Conservation (phyloP, 257 asterid species). For the Solanum piurae region DNA sequence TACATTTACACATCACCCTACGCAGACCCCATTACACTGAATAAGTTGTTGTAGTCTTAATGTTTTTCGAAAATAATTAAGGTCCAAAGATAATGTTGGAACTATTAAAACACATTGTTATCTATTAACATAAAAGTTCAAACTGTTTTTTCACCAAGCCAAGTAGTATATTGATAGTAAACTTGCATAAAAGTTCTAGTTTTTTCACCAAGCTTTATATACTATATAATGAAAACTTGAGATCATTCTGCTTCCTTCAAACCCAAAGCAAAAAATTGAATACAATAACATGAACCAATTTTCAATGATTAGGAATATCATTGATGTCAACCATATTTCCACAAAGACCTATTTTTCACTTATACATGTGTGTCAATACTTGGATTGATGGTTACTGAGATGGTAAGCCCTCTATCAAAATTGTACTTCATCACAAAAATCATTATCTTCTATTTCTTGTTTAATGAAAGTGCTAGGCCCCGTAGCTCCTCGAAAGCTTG, state of each 20-base stretch:
- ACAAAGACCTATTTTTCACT: not conserved
- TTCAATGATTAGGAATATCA: not conserved
- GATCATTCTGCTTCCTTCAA: not conserved
- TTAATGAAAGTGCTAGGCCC: slow-evolving; percentile 61
- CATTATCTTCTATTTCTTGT: slow-evolving; percentile 29
- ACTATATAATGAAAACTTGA: not conserved
- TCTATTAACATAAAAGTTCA: not conserved
- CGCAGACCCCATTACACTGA: not conserved
- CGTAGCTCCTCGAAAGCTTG: slow-evolving; percentile 90
- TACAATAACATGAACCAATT: not conserved
- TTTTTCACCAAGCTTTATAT: not conserved
- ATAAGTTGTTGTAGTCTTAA: not conserved
- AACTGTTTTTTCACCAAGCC: not conserved
- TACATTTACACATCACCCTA: not conserved
- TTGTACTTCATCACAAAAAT: not conserved
- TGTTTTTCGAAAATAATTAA: too few species aligned
- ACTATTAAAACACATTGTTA: too few species aligned
- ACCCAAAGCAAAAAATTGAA: not conserved
- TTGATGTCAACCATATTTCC: not conserved
- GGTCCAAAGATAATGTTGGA: not conserved
- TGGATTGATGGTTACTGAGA: slow-evolving; percentile 37
- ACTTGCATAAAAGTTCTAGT: not conserved
- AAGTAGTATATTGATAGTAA: not conserved
- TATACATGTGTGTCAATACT: not conserved
- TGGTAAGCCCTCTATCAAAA: slow-evolving; percentile 41